A percentile compares a stretch with the other conserved stretches of the same genome.
These are phyloP conservation scores for Neopestalotiopsis sp. DNA, from an alignment of 2,329 filamentous ascomycete species.

Conservation along the genomic window DNA sequence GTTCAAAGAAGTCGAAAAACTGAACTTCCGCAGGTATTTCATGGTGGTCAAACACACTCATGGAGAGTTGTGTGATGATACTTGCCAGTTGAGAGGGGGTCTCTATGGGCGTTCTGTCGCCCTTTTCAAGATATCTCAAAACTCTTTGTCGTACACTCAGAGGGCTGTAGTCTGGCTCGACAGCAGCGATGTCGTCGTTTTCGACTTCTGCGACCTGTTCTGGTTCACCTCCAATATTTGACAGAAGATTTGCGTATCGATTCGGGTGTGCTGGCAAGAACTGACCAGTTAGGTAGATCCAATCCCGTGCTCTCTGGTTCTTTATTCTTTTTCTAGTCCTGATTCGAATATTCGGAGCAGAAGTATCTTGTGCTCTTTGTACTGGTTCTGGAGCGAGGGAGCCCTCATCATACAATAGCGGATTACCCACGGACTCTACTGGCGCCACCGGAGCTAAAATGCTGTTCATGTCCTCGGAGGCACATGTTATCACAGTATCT, in stretches of 20 bases:
- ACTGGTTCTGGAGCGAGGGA: not conserved
- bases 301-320: too few species aligned
- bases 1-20: not conserved
- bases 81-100: not conserved
- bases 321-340: too few species aligned
- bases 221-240: not conserved
- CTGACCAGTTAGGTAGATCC: not conserved
- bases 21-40: not conserved
- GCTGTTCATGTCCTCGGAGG: not conserved
- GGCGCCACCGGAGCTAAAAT: not conserved
- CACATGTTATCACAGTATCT: not conserved
- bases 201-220: not conserved
- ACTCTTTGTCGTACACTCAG: not conserved
- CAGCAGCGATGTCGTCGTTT: too few species aligned
- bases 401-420: rapidly evolving
- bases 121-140: not conserved
- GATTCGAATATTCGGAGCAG: not conserved
- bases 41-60: not conserved
- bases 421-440: not conserved
- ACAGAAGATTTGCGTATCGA: too few species aligned
- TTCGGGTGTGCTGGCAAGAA: not conserved
- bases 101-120: not conserved
- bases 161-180: too few species aligned
- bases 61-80: not conserved
- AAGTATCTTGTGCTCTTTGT: not conserved